Evolutionary conservation across 2,329 filamentous ascomycete genomes (phyloP), one percentile per base, ranked within the genome.

Genomic region (Colletotrichum costaricense): DNA sequence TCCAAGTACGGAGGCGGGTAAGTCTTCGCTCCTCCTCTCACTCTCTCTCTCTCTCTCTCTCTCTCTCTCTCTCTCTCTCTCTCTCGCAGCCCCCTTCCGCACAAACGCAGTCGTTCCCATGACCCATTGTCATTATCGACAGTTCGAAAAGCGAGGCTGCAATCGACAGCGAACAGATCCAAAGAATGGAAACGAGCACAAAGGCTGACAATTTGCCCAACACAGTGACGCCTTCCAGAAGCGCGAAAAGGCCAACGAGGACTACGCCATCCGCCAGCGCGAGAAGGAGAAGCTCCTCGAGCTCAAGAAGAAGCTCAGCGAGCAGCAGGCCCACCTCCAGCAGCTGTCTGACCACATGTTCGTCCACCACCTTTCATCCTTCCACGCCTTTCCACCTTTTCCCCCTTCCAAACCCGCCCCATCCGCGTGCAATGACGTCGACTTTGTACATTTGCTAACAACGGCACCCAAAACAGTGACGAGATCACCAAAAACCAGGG

Each of bases 271-370:
- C 86, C 91, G 91, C 80, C 88, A 93, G 87, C 94, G 95, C 82
- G 97, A 98, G 90, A 91, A 92, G 86, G 92, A 95, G 87, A 98
- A 98, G 94, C 93, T 98, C 75, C 78, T 89, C 65, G 90, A 90
- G 82, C 91, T 98, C 79, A 93, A 90, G 85, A 88, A 89, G 86
- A 91, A 91, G 87, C 89, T 98, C 76, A 80, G 84, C 75, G 91
- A 94, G 84, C 95, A 98, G 87, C 91, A 94, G 83, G 86, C 91
- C 77, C 94, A 97, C 87, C 91, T 98, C 77, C 88, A 96, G 81
- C 93, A 95, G 82, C 91, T 98, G 75, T 92, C 95, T 79, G 90
- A 93, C 80, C 94, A 97, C 89, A 95, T 98, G 94, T 97, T 86
- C 81, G 93, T 85, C 46, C n/a, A 22, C 46, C 38, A 42, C 35